Conservation (phyloP, 2,329 filamentous ascomycete species). For the Reticulascus tulasneorum region DNA sequence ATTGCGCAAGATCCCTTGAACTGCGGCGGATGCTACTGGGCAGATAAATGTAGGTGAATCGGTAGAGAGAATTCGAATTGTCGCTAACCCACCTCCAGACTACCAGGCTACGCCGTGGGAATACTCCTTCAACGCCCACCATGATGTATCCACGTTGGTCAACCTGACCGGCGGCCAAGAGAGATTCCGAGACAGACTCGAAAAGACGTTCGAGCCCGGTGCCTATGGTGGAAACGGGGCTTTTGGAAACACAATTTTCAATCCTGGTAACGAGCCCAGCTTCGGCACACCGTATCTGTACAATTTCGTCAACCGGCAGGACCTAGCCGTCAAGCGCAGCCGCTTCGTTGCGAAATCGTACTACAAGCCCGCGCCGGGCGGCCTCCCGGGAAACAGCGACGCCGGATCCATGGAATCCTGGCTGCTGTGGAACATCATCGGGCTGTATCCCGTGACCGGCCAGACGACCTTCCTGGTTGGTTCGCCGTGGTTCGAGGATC, state of each 20-base stretch:
- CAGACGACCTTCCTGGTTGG: constrained; percentile 65
- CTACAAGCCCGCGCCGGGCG: constrained; percentile 50
- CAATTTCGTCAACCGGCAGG: constrained; percentile 61
- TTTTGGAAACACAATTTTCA: constrained; percentile 57
- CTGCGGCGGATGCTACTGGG: constrained; percentile 66
- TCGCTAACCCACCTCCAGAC: too few relatives aligned
- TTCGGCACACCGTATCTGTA: constrained; percentile 68
- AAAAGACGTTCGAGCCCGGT: constrained; percentile 56
- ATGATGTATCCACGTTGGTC: constrained; percentile 57
- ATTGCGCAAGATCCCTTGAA: constrained; percentile 50
- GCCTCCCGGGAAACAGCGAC: constrained; percentile 67
- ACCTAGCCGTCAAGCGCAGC: constrained; percentile 55
- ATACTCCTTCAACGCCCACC: constrained; percentile 66
- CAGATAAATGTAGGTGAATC: constrained; percentile 46
- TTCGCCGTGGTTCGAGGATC: constrained; percentile 57
- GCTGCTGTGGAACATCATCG: constrained; percentile 66
- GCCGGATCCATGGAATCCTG: constrained; percentile 71
- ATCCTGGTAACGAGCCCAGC: constrained; percentile 64
- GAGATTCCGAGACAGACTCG: constrained; percentile 53
- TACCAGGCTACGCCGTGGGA: constrained; percentile 62
- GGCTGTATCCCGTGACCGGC: constrained; percentile 63
- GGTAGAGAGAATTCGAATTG: not conserved
- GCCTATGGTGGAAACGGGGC: constrained; percentile 33
- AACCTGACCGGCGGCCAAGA: constrained; percentile 49
- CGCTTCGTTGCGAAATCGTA: constrained; percentile 56